Percentiles rank a stretch among this genome's conserved stretches.
Conservation (phyloP, 2,329 filamentous ascomycete genomes). For the Aureobasidium sp. region DNA sequence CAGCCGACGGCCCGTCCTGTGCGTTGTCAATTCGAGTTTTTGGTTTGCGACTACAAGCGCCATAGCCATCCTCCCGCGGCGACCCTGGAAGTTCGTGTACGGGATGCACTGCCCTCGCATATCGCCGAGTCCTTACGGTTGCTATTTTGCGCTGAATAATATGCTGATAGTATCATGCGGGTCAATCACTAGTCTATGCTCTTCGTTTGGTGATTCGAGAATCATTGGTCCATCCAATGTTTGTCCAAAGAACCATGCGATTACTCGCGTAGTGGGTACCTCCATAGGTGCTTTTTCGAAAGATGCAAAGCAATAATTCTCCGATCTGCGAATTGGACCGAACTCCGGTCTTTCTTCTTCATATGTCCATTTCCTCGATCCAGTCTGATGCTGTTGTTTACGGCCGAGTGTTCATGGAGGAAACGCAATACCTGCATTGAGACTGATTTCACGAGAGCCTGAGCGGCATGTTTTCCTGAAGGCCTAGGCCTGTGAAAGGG, state of each 20-base stretch:
- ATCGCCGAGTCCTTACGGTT: neutral
- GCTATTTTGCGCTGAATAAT: neutral
- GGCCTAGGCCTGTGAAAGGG: neutral
- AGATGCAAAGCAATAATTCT: slow-evolving; percentile 9
- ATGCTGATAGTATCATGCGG: neutral
- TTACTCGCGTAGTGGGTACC: no score
- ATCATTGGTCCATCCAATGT: neutral
- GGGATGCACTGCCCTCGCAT: neutral
- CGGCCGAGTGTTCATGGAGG: neutral
- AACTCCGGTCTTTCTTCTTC: neutral
- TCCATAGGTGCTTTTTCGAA: neutral
- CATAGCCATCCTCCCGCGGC: neutral
- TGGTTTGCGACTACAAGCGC: slow-evolving; percentile 5
- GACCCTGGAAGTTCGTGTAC: neutral
- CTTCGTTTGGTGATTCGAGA: neutral
- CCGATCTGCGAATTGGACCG: neutral
- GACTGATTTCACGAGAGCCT: neutral
- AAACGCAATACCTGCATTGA: neutral
- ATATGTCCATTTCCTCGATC: neutral
- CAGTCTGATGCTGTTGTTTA: no score
- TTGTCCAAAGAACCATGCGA: neutral
- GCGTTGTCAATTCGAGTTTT: neutral
- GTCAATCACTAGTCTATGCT: neutral
- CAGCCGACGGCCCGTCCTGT: slow-evolving; percentile 1
- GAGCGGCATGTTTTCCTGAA: neutral